Conservation (phyloP, 2,329 filamentous ascomycete genomes). For the Fusarium veterinarium region DNA sequence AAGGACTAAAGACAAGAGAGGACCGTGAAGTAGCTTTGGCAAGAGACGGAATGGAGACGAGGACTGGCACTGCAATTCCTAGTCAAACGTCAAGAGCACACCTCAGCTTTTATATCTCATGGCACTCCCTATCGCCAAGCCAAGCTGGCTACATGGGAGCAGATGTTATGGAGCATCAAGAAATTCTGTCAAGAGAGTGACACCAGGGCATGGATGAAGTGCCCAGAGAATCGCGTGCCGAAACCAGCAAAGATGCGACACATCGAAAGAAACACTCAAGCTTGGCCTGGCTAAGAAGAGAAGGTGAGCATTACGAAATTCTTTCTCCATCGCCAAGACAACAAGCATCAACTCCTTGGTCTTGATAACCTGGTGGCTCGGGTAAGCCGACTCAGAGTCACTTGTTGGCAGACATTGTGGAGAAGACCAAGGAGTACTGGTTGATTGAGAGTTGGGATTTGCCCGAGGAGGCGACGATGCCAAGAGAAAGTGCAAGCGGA, state of each 20-base stretch:
- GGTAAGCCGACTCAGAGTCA: conserved; percentile 24
- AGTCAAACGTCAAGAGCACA: background rate
- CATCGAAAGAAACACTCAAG: conserved; percentile 12
- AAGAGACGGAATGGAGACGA: conserved; percentile 5
- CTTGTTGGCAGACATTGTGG: conserved; percentile 31
- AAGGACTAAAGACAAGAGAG: conserved; percentile 5
- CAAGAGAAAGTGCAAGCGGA: conserved; percentile 28
- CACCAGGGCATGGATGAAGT: conserved; percentile 17
- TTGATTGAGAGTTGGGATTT: conserved; percentile 31
- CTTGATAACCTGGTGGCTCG: conserved; percentile 27
- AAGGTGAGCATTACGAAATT: conserved; percentile 37
- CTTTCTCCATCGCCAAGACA: conserved; percentile 32
- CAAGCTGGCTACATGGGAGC: conserved; percentile 16
- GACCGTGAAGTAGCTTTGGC: background rate
- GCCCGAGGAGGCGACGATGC: conserved; percentile 38
- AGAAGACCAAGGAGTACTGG: conserved; percentile 7
- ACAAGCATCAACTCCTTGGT: conserved; percentile 27
- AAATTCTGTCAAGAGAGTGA: conserved; percentile 14
- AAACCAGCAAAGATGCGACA: conserved; percentile 31
- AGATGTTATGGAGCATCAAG: conserved; percentile 10
- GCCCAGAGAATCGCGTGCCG: conserved; percentile 25
- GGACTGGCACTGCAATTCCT: background rate
- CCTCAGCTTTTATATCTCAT: conserved; percentile 31
- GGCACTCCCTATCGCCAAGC: conserved; percentile 28
- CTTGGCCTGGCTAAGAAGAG: conserved; percentile 36